A percentile compares a stretch with the other conserved stretches of the same genome.
phyloP scores from a whole-genome alignment of 176 grass and related monocot species.

The Rhynchospora breviuscula region DNA sequence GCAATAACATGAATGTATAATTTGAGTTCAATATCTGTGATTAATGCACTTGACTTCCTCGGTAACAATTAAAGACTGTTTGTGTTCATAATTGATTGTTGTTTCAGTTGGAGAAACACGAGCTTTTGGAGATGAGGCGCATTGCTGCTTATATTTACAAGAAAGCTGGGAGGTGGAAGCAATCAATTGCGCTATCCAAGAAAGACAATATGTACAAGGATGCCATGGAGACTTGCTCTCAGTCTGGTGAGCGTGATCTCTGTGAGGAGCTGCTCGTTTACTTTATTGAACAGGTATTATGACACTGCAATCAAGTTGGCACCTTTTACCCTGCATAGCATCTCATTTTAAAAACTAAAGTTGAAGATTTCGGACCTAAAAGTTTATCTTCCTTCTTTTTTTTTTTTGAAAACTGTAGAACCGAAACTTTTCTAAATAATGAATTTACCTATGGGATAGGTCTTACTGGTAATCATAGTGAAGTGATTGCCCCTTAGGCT shows the following conservation, averaged over 20 bases:
- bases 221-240: slow-evolving; percentile 98
- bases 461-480: too few species aligned
- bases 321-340: neutral
- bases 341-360: neutral
- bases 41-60: neutral
- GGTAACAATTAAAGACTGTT: slow-evolving; percentile 1
- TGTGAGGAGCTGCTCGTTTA: slow-evolving; percentile 86
- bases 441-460: neutral
- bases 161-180: slow-evolving; percentile 97
- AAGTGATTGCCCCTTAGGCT: neutral
- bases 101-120: slow-evolving; percentile 83
- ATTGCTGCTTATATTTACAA: slow-evolving; percentile 99
- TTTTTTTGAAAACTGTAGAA: neutral
- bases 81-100: neutral
- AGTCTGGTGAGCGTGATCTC: slow-evolving; percentile 86
- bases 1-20: neutral
- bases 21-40: neutral
- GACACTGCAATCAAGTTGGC: neutral
- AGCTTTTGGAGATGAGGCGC: slow-evolving; percentile 93
- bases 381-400: too few species aligned
- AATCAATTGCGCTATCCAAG: slow-evolving; percentile 88
- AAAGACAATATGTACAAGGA: slow-evolving; percentile 97
- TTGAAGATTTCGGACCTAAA: neutral
- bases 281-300: slow-evolving; percentile 81
- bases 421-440: slow-evolving; percentile 10